Percentiles rank a stretch among this genome's conserved stretches.
Evolutionary conservation across 352 stramenopile genomes (phyloP).

Genomic region (Globisporangium paroecandrum): DNA sequence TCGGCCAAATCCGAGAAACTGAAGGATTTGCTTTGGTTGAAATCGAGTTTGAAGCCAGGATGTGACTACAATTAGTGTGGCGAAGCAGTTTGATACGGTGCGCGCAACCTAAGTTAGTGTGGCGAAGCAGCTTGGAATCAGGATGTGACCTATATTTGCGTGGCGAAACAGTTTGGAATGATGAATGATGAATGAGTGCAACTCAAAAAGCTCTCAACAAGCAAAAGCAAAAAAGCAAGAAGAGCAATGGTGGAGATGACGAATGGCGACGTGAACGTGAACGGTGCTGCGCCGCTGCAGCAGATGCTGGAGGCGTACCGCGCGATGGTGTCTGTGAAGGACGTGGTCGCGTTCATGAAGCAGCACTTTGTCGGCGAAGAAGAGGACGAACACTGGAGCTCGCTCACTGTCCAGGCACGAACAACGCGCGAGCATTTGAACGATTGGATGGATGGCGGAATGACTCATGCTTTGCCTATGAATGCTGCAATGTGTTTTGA

Average conservation of each 20-base stretch:
- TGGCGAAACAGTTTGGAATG: too few species aligned
- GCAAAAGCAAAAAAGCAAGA: too few species aligned
- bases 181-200: neutral
- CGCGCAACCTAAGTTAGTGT: neutral
- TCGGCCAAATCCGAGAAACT: neutral
- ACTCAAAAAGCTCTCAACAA: neutral
- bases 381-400: constrained; percentile 34
- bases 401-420: constrained; percentile 53
- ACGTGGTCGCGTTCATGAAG: constrained; percentile 39
- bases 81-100: neutral
- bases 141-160: too few species aligned
- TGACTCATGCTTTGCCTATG: neutral
- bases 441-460: constrained; percentile 2
- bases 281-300: constrained; percentile 18
- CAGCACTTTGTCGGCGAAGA: constrained; percentile 15
- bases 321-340: constrained; percentile 52
- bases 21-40: neutral
- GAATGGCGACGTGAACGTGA: neutral
- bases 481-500: neutral
- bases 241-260: constrained; percentile 5
- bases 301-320: constrained; percentile 58
- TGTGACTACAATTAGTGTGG: neutral
- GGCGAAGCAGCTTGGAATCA: too few species aligned
- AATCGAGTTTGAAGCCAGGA: neutral
- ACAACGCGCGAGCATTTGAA: neutral